A percentile compares a stretch with the other conserved stretches of the same genome.
Conservation (phyloP, 306 rosid genomes). For the Senna tora region DNA sequence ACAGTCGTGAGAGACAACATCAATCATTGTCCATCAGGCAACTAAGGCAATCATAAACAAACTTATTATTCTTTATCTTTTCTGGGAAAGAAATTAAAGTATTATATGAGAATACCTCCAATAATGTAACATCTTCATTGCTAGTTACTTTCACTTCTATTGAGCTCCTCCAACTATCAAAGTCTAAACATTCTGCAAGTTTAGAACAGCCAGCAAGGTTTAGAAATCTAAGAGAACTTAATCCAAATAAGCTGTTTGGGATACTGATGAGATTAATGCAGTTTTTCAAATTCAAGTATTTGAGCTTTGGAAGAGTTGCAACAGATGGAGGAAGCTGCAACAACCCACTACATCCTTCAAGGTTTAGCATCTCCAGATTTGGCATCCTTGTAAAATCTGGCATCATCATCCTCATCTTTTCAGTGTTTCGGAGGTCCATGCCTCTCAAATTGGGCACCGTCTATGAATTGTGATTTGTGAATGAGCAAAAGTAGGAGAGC, state of each 20-base stretch:
- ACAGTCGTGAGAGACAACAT: no score
- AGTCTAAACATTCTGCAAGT: not conserved
- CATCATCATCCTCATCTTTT: no score
- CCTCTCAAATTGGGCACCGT: not conserved
- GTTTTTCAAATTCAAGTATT: not conserved
- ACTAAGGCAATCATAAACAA: no score
- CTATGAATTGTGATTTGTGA: not conserved
- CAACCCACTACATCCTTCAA: slow-evolving; percentile 34
- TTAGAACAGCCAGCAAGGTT: not conserved
- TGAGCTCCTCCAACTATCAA: not conserved
- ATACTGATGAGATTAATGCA: slow-evolving; percentile 12
- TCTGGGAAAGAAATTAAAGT: no score
- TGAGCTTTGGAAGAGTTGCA: slow-evolving; percentile 18
- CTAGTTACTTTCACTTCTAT: no score
- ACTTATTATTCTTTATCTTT: no score
- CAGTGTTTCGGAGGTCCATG: not conserved
- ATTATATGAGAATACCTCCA: no score
- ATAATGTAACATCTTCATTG: no score
- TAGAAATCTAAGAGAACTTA: slow-evolving; percentile 18
- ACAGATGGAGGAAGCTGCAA: slow-evolving; percentile 23
- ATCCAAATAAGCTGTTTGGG: not conserved
- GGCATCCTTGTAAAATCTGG: not conserved
- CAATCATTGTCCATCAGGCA: no score
- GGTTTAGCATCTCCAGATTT: slow-evolving; percentile 26
- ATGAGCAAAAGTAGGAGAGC: not conserved